Conservation (phyloP, 1,284 basidiomycete species). For the Malassezia japonica region DNA sequence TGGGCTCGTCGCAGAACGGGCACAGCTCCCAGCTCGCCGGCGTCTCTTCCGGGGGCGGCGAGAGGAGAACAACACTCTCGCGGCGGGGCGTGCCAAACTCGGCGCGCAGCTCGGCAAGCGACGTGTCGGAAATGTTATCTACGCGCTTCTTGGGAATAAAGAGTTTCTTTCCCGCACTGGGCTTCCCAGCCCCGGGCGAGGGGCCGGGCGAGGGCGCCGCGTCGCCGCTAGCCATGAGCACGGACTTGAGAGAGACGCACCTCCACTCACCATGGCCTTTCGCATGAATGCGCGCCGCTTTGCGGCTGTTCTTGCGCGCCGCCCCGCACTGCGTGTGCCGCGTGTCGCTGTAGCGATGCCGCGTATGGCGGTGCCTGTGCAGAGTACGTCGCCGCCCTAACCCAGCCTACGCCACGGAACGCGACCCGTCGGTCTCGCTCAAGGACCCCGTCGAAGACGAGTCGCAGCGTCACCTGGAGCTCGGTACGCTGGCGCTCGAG, state of each 20-base stretch:
- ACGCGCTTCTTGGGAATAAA: conserved; percentile 1
- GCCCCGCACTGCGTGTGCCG: not conserved
- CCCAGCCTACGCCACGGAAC: conserved; percentile 7
- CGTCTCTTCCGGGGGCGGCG: not conserved
- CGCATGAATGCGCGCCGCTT: not conserved
- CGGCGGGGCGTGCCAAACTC: conserved; percentile 8
- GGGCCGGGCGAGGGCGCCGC: too few relatives aligned
- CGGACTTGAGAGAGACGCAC: not conserved
- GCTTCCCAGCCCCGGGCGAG: too few relatives aligned
- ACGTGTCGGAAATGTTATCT: not conserved
- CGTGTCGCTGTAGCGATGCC: not conserved
- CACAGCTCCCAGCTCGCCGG: not conserved
- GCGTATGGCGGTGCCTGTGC: not conserved
- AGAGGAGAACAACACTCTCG: too few relatives aligned
- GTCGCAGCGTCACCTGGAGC: conserved; percentile 70
- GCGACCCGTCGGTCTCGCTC: conserved; percentile 2
- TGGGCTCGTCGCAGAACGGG: conserved; percentile 8
- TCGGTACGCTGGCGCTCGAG: conserved; percentile 76
- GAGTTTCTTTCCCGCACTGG: not conserved
- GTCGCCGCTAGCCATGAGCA: not conserved
- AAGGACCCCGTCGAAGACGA: conserved; percentile 72
- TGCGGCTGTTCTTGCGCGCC: not conserved
- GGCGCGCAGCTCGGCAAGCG: conserved; percentile 6
- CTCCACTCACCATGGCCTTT: conserved; percentile 1
- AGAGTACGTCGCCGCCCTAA: not conserved